Evolutionary conservation across 2,329 filamentous ascomycete genomes (phyloP).

Genomic region (Ramularia collo-cygni): DNA sequence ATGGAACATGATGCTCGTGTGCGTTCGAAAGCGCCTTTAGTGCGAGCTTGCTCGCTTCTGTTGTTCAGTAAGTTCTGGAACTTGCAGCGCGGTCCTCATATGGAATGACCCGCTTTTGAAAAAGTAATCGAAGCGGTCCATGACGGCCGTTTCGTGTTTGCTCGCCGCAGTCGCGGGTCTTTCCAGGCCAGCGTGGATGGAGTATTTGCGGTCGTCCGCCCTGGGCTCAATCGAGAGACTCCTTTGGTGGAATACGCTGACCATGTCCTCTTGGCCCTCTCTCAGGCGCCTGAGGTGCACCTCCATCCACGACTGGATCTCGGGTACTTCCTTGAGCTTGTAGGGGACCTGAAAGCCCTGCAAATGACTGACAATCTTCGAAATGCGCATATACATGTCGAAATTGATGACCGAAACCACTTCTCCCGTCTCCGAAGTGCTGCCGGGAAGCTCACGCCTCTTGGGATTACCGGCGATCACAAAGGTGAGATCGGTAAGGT

Average conservation of each 20-base stretch:
- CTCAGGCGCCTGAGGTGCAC: slow-evolving; percentile 72
- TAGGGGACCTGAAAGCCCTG: slow-evolving; percentile 96
- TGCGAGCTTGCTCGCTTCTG: slow-evolving; percentile 7
- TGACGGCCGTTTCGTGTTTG: slow-evolving; percentile 6
- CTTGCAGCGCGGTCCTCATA: slow-evolving; percentile 5
- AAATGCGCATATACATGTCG: slow-evolving; percentile 90
- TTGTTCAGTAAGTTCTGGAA: neutral
- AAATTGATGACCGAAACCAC: slow-evolving; percentile 87
- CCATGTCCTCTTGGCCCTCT: slow-evolving; percentile 53
- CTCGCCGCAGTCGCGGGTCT: slow-evolving; percentile 15
- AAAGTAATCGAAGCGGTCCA: slow-evolving; percentile 10
- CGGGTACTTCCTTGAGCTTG: slow-evolving; percentile 69
- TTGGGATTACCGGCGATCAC: slow-evolving; percentile 89
- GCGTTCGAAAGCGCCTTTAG: neutral
- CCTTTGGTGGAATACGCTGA: slow-evolving; percentile 69
- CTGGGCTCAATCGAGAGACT: slow-evolving; percentile 73
- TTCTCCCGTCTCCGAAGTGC: slow-evolving; percentile 50
- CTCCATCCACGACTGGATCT: slow-evolving; percentile 90
- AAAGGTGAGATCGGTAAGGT: slow-evolving; percentile 92
- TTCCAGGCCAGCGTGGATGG: slow-evolving; percentile 5
- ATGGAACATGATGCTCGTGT: too few relatives aligned
- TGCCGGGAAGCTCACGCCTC: slow-evolving; percentile 64
- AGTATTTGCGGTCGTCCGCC: slow-evolving; percentile 12
- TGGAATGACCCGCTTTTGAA: slow-evolving; percentile 4
- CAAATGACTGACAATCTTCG: slow-evolving; percentile 90